Evolutionary conservation across 1,284 basidiomycete species (phyloP).

Genomic region (Apiotrichum sp.): DNA sequence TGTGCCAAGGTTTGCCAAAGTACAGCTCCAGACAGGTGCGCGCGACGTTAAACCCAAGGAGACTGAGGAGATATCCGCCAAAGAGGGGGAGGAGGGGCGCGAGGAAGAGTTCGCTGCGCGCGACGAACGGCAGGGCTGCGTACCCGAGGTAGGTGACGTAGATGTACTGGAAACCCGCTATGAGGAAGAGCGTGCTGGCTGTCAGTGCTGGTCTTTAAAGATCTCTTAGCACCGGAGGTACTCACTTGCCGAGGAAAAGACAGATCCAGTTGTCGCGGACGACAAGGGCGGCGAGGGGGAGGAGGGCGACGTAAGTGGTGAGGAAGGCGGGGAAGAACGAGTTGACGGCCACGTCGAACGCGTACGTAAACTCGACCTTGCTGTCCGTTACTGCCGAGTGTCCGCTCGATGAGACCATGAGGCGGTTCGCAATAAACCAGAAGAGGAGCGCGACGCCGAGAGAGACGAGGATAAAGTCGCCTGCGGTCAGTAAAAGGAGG

Average conservation of each 20-base stretch:
- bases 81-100: constrained; percentile 79
- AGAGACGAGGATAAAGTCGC: constrained; percentile 73
- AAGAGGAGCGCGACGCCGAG: constrained; percentile 66
- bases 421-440: constrained; percentile 71
- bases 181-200: constrained; percentile 66
- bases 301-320: constrained; percentile 75
- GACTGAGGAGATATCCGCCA: constrained; percentile 71
- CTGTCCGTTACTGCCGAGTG: constrained; percentile 64
- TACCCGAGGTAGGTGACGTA: constrained; percentile 87
- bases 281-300: constrained; percentile 74
- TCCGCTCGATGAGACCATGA: constrained; percentile 60
- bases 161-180: constrained; percentile 75
- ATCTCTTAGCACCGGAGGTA: neutral
- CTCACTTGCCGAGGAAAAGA: constrained; percentile 75
- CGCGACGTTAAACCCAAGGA: constrained; percentile 84
- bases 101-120: constrained; percentile 76
- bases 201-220: neutral
- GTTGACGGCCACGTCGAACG: constrained; percentile 91
- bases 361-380: constrained; percentile 80
- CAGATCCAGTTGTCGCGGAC: constrained; percentile 83
- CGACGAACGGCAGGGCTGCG: constrained; percentile 79
- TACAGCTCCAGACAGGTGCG: constrained; percentile 68
- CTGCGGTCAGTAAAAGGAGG: constrained; percentile 8
- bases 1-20: constrained; percentile 54
- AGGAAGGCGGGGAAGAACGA: constrained; percentile 89